Percentiles rank a stretch among this genome's conserved stretches.
Conservation (phyloP, 208 protist genomes). For the Crithidia expoeki region DNA sequence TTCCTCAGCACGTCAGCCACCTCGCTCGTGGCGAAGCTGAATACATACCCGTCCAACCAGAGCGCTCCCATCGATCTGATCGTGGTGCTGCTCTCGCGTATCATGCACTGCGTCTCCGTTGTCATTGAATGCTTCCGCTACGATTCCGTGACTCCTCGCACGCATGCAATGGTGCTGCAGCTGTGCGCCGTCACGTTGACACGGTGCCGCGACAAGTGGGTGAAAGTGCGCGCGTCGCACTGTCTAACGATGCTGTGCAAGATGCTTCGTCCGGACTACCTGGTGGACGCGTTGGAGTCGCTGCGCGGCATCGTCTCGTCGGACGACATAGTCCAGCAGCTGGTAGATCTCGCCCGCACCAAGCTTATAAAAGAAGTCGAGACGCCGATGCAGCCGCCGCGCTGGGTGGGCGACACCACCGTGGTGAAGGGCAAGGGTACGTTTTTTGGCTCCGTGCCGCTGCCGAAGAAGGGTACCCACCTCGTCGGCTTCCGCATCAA, state of each 20-base stretch:
- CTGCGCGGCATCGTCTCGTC: slow-evolving; percentile 39
- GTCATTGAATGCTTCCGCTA: slow-evolving; percentile 85
- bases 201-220: slow-evolving; percentile 61
- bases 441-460: slow-evolving; percentile 70
- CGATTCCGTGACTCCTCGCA: slow-evolving; percentile 64
- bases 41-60: slow-evolving; percentile 20
- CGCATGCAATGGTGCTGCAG: slow-evolving; percentile 70
- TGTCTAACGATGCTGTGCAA: slow-evolving; percentile 61
- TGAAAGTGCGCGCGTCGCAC: slow-evolving; percentile 71
- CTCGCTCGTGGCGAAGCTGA: slow-evolving; percentile 45
- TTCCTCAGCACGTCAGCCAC: slow-evolving; percentile 65
- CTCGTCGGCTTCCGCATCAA: slow-evolving; percentile 86
- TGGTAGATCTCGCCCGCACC: slow-evolving; percentile 64
- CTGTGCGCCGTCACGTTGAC: slow-evolving; percentile 72
- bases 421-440: slow-evolving; percentile 74
- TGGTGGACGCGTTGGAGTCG: slow-evolving; percentile 49
- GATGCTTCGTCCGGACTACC: slow-evolving; percentile 56
- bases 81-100: slow-evolving; percentile 51
- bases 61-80: slow-evolving; percentile 30
- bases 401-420: slow-evolving; percentile 58
- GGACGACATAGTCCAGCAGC: slow-evolving; percentile 61
- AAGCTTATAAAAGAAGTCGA: slow-evolving; percentile 42
- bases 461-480: slow-evolving; percentile 71
- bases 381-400: slow-evolving; percentile 43
- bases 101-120: slow-evolving; percentile 74